phyloP scores from a whole-genome alignment of 2,329 filamentous ascomycete species.

The Diaporthe caulivora region DNA sequence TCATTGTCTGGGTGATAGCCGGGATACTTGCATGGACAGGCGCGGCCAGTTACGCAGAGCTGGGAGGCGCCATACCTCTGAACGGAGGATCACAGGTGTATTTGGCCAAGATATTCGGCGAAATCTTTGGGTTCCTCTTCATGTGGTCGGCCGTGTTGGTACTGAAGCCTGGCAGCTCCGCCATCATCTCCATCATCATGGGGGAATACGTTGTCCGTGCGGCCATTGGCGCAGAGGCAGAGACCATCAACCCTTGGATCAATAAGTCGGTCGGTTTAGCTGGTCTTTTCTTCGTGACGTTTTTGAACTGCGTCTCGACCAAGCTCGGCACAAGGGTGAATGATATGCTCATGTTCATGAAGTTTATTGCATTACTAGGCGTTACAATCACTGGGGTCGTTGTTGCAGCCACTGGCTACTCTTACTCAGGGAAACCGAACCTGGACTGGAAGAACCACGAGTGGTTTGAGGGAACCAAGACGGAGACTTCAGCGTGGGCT shows the following conservation, averaged over 20 bases:
- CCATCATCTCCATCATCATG: conserved; percentile 98
- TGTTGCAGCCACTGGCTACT: conserved; percentile 87
- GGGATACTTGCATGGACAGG: conserved; percentile 97
- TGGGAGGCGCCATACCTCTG: conserved; percentile 93
- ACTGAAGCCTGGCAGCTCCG: conserved; percentile 90
- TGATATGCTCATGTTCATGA: conserved; percentile 96
- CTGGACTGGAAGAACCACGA: conserved; percentile 86
- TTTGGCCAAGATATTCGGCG: conserved; percentile 94
- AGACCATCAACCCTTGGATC: conserved; percentile 85
- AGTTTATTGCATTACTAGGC: conserved; percentile 89
- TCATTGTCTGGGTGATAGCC: conserved; percentile 92
- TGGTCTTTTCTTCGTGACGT: conserved; percentile 81
- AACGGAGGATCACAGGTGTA: conserved; percentile 97
- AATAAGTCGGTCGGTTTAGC: conserved; percentile 88
- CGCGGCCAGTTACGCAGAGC: conserved; percentile 92
- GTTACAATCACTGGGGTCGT: conserved; percentile 91
- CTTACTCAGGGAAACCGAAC: conserved; percentile 80
- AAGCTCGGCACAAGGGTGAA: conserved; percentile 88
- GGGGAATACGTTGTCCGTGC: conserved; percentile 96
- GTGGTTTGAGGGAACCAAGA: conserved; percentile 91
- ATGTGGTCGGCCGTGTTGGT: conserved; percentile 97
- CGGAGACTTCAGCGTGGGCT: conserved; percentile 87
- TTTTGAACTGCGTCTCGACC: conserved; percentile 92
- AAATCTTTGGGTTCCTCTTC: conserved; percentile 92
- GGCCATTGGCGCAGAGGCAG: conserved; percentile 86